Conservation (phyloP, 2,329 filamentous ascomycete genomes). For the Trichoderma guizhouense region DNA sequence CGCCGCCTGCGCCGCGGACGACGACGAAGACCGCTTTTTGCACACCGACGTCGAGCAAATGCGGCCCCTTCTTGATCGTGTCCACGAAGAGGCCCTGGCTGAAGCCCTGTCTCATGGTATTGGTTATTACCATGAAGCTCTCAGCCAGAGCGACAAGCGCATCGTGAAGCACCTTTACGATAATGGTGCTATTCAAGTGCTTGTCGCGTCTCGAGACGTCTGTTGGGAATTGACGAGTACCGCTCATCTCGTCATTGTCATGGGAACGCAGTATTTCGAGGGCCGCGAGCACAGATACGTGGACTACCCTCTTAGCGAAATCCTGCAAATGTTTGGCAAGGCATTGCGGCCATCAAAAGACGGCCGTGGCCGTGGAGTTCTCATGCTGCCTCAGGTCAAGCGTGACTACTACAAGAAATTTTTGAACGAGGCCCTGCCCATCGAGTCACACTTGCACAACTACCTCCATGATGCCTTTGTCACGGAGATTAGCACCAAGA, state of each 20-base stretch:
- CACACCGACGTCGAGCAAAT: constrained; percentile 81
- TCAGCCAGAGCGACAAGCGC: constrained; percentile 83
- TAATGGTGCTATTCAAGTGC: constrained; percentile 83
- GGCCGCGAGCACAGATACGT: constrained; percentile 95
- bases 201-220: constrained; percentile 74
- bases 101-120: constrained; percentile 91
- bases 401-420: constrained; percentile 99
- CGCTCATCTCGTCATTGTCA: constrained; percentile 88
- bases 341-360: constrained; percentile 76
- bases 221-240: constrained; percentile 92
- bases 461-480: constrained; percentile 96
- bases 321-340: constrained; percentile 97
- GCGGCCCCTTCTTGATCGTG: constrained; percentile 71
- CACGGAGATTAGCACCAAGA: constrained; percentile 93
- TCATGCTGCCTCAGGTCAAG: constrained; percentile 94
- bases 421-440: constrained; percentile 88
- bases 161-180: constrained; percentile 92
- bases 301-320: constrained; percentile 90
- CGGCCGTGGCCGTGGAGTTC: constrained; percentile 80
- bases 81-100: constrained; percentile 82
- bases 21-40: constrained; percentile 90
- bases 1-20: constrained; percentile 80
- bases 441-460: constrained; percentile 89
- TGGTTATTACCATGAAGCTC: constrained; percentile 94
- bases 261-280: constrained; percentile 98